Percentiles rank a stretch among this genome's conserved stretches.
These are phyloP conservation scores for Myriosclerotinia curreyana DNA, from an alignment of 2,329 filamentous ascomycete species.

Conservation along the genomic window DNA sequence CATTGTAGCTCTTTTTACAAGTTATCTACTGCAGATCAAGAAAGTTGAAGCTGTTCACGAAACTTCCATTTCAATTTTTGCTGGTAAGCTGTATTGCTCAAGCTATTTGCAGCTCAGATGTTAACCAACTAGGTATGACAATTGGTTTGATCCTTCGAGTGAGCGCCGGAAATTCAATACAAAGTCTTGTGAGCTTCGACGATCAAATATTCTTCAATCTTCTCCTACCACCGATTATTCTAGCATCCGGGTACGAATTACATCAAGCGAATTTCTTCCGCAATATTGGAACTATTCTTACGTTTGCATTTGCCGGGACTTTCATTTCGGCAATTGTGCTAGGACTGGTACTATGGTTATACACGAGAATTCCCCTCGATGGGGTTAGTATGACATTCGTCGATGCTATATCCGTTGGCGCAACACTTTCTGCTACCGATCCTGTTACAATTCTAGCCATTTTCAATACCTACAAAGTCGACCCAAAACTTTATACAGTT, in stretches of 20 bases:
- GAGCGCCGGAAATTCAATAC: conserved; percentile 76
- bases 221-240: conserved; percentile 94
- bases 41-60: conserved; percentile 98
- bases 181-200: conserved; percentile 91
- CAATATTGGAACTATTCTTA: conserved; percentile 94
- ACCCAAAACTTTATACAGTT: conserved; percentile 96
- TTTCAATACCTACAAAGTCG: conserved; percentile 99
- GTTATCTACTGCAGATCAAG: conserved; percentile 93
- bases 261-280: conserved; percentile 99
- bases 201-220: conserved; percentile 99
- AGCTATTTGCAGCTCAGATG: neutral
- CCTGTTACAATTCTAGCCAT: conserved; percentile 97
- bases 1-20: conserved; percentile 91
- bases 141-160: conserved; percentile 86
- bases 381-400: conserved; percentile 85
- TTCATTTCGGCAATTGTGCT: conserved; percentile 97
- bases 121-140: conserved; percentile 69
- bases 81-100: conserved; percentile 52
- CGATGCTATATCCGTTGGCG: conserved; percentile 93
- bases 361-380: conserved; percentile 82
- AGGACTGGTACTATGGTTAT: conserved; percentile 82
- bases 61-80: conserved; percentile 97
- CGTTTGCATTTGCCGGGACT: conserved; percentile 94
- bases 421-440: conserved; percentile 93
- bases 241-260: conserved; percentile 93